Conservation (phyloP, 306 rosid genomes). For the Sicyos edulis region DNA sequence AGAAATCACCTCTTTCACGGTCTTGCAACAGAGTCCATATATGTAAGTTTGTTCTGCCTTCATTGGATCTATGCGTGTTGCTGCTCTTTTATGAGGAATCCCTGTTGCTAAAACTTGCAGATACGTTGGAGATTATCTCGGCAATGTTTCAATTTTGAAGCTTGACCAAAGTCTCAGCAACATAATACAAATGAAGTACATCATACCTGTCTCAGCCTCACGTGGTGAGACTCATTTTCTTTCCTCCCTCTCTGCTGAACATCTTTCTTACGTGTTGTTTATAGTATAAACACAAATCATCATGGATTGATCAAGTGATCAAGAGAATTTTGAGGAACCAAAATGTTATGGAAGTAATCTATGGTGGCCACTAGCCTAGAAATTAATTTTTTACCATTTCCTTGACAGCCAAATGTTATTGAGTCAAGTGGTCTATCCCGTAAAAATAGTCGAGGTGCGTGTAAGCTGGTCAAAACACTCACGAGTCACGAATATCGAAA, state of each 20-base stretch:
- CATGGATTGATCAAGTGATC: too few relatives aligned
- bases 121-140: constrained; percentile 62
- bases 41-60: constrained; percentile 47
- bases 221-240: constrained; percentile 42
- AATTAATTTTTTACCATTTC: too few relatives aligned
- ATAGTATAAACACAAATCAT: too few relatives aligned
- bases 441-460: too few relatives aligned
- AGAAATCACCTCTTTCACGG: constrained; percentile 56
- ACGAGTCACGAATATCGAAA: too few relatives aligned
- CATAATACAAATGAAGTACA: constrained; percentile 49
- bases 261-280: neutral
- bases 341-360: too few relatives aligned
- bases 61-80: neutral
- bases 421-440: too few relatives aligned
- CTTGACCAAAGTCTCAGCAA: constrained; percentile 51
- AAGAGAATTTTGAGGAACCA: too few relatives aligned
- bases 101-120: constrained; percentile 36
- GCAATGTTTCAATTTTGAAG: constrained; percentile 65
- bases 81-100: neutral
- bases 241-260: constrained; percentile 10
- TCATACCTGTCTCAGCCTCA: constrained; percentile 58
- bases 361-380: too few relatives aligned
- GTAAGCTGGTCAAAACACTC: too few relatives aligned
- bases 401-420: too few relatives aligned
- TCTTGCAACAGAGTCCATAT: constrained; percentile 46